These are phyloP conservation scores for Cyathus striatus DNA, from an alignment of 768 basidiomycete genomes.

Conservation along the genomic window DNA sequence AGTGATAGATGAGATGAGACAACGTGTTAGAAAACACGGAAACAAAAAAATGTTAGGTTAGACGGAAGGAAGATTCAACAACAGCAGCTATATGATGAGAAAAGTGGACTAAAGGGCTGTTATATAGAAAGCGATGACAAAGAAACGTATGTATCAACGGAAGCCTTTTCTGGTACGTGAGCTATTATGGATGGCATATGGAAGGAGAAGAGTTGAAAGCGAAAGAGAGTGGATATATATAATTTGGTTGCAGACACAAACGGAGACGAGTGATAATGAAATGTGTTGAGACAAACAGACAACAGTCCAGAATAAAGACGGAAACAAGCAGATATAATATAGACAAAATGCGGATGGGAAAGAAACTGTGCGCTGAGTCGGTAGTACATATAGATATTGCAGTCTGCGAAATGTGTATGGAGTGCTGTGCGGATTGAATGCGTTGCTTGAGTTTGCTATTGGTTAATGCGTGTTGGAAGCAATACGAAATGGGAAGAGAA, in stretches of 20 bases:
- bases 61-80: not conserved
- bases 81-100: not conserved
- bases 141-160: not conserved
- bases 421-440: constrained; percentile 15
- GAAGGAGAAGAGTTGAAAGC: not conserved
- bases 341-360: constrained; percentile 10
- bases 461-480: too few relatives aligned
- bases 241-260: constrained; percentile 9
- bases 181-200: not conserved
- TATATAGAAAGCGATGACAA: not conserved
- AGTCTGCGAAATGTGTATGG: constrained; percentile 12
- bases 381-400: constrained; percentile 28
- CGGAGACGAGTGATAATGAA: constrained; percentile 7
- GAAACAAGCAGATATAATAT: constrained; percentile 9
- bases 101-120: not conserved
- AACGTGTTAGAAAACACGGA: not conserved
- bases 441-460: constrained; percentile 18
- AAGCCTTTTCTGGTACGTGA: not conserved
- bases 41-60: not conserved
- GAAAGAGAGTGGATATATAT: constrained; percentile 5
- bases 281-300: constrained; percentile 1
- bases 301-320: constrained; percentile 6
- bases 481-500: constrained; percentile 11
- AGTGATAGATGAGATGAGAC: not conserved
- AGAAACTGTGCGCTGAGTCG: constrained; percentile 12